Percentiles rank a stretch among this genome's conserved stretches.
Conservation (phyloP, 768 basidiomycete species). For the Filobasidium wieringae region DNA sequence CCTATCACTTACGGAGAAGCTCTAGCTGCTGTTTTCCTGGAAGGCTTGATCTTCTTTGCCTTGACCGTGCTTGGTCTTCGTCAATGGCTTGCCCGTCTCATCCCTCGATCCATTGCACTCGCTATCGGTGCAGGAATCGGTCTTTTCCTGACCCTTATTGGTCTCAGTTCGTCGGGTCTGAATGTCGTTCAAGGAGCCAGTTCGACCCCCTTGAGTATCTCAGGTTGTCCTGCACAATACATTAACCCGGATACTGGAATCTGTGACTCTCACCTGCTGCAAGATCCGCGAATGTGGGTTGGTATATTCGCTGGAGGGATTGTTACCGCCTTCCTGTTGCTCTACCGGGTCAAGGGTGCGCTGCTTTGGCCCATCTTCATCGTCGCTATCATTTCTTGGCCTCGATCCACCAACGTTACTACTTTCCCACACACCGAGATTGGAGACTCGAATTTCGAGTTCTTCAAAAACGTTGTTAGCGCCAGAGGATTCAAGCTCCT, state of each 20-base stretch:
- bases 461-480: constrained; percentile 71
- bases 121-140: constrained; percentile 80
- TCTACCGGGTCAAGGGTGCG: constrained; percentile 72
- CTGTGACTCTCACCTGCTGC: constrained; percentile 56
- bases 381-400: constrained; percentile 78
- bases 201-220: constrained; percentile 59
- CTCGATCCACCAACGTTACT: constrained; percentile 66
- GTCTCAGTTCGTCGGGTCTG: constrained; percentile 57
- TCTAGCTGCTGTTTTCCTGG: constrained; percentile 71
- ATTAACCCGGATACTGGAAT: constrained; percentile 16
- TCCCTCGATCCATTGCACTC: constrained; percentile 74
- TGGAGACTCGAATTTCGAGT: constrained; percentile 65
- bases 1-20: constrained; percentile 66
- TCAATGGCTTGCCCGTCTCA: constrained; percentile 77
- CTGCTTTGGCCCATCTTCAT: constrained; percentile 60
- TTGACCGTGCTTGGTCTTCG: constrained; percentile 71
- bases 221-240: constrained; percentile 56
- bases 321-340: constrained; percentile 64
- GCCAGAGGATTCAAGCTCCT: constrained; percentile 27
- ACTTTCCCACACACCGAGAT: constrained; percentile 61
- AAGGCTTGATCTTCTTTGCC: constrained; percentile 75
- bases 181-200: constrained; percentile 64
- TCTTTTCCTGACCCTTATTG: constrained; percentile 76
- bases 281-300: constrained; percentile 72
- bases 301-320: constrained; percentile 74